These are phyloP conservation scores for Microdochium nivale DNA, from an alignment of 2,329 filamentous ascomycete species.

Conservation along the genomic window DNA sequence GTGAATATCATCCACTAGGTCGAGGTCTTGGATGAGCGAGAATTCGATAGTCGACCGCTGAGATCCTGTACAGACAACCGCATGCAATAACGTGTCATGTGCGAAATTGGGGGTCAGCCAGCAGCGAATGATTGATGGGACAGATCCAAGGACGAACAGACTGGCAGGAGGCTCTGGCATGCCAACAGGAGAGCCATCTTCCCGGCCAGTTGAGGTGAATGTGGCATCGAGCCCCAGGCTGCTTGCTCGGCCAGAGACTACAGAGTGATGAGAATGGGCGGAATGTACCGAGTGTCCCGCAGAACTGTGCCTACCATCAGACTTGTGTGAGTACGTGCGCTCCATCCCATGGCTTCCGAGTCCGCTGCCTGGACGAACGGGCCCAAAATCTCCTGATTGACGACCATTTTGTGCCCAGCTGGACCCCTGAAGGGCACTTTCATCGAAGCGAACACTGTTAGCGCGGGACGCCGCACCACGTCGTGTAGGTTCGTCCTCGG, in stretches of 20 bases:
- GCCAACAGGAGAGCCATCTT: constrained; percentile 61
- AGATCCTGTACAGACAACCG: constrained; percentile 85
- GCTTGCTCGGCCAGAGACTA: constrained; percentile 72
- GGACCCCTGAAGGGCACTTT: constrained; percentile 82
- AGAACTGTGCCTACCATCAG: constrained; percentile 89
- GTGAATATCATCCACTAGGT: constrained; percentile 57
- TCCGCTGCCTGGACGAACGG: constrained; percentile 68
- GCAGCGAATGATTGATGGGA: constrained; percentile 90
- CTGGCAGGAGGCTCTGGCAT: constrained; percentile 72
- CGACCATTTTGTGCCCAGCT: constrained; percentile 78
- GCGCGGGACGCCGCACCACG: constrained; percentile 83
- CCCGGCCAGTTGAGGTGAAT: constrained; percentile 52
- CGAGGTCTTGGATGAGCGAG: constrained; percentile 66
- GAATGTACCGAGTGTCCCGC: constrained; percentile 71
- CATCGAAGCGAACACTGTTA: constrained; percentile 96
- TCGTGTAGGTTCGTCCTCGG: constrained; percentile 77
- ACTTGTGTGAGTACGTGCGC: constrained; percentile 87
- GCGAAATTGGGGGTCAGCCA: constrained; percentile 90
- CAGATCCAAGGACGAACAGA: constrained; percentile 76
- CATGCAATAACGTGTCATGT: constrained; percentile 81
- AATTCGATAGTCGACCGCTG: constrained; percentile 77
- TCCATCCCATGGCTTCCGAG: constrained; percentile 72
- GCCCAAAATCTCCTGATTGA: constrained; percentile 74
- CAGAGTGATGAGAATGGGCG: constrained; percentile 57
- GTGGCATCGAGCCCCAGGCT: constrained; percentile 77